phyloP scores from a whole-genome alignment of 2,329 filamentous ascomycete genomes.

The Hypoxylon sp. region DNA sequence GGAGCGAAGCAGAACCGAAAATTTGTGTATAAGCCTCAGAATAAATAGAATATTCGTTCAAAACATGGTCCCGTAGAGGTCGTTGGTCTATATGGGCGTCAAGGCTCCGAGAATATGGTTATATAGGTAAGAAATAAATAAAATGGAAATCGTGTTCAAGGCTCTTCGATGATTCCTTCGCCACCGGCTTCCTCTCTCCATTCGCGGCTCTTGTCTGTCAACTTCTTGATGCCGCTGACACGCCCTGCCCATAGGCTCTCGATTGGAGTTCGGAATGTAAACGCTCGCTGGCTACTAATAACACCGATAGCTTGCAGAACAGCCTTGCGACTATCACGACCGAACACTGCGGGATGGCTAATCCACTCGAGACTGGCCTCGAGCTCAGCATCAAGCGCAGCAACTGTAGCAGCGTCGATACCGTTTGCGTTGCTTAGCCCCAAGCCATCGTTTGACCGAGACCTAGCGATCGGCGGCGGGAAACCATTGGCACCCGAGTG shows the following conservation, averaged over 20 bases:
- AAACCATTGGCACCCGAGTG: slow-evolving; percentile 60
- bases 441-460: slow-evolving; percentile 71
- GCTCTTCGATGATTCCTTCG: slow-evolving; percentile 75
- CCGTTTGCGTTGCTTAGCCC: slow-evolving; percentile 72
- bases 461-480: slow-evolving; percentile 62
- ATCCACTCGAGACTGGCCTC: slow-evolving; percentile 97
- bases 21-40: slow-evolving; percentile 22
- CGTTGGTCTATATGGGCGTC: slow-evolving; percentile 41
- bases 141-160: slow-evolving; percentile 55
- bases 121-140: slow-evolving; percentile 21
- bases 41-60: slow-evolving; percentile 45
- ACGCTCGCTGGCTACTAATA: slow-evolving; percentile 93
- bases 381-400: slow-evolving; percentile 90
- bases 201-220: slow-evolving; percentile 88
- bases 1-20: slow-evolving; percentile 12
- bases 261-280: slow-evolving; percentile 91
- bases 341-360: slow-evolving; percentile 94
- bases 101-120: slow-evolving; percentile 35
- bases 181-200: slow-evolving; percentile 92
- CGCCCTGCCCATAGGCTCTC: slow-evolving; percentile 91
- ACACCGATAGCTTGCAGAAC: slow-evolving; percentile 97
- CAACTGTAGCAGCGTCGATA: slow-evolving; percentile 87
- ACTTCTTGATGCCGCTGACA: slow-evolving; percentile 82
- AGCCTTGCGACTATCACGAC: slow-evolving; percentile 92
- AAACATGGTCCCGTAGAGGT: slow-evolving; percentile 47